phyloP scores from a whole-genome alignment of 192 early-diverging fungal genomes.

The Coemansia sp. region DNA sequence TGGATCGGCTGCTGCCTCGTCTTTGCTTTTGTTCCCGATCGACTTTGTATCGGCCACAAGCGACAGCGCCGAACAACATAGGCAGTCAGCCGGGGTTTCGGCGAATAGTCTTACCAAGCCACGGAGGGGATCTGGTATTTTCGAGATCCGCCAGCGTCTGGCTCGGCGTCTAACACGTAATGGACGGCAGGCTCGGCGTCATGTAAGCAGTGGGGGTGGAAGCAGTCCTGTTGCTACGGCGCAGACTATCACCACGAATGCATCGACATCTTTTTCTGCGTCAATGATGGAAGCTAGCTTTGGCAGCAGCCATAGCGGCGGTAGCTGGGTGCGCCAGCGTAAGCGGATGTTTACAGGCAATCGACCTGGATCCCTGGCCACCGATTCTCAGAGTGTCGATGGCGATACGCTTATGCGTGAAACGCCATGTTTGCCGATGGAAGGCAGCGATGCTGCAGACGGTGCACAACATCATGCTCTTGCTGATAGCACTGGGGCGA shows the following conservation, averaged over 20 bases:
- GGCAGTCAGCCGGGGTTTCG: background rate
- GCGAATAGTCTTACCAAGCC: background rate
- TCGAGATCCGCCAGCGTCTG: constrained; percentile 2
- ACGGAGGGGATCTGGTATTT: constrained; percentile 1
- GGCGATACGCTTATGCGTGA: too few species aligned
- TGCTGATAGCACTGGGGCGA: too few species aligned
- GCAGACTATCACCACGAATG: background rate
- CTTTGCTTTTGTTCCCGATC: constrained; percentile 4
- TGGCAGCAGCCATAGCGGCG: background rate
- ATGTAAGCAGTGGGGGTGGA: background rate
- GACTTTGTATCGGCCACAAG: background rate
- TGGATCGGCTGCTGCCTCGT: background rate
- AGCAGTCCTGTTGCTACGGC: background rate
- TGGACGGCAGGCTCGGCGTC: background rate
- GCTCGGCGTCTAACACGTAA: background rate
- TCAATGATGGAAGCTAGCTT: background rate
- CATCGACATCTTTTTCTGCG: background rate
- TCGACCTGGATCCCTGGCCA: background rate
- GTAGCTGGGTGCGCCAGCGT: background rate
- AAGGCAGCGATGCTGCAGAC: too few species aligned
- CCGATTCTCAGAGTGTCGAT: too few species aligned
- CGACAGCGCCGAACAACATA: background rate
- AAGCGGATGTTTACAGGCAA: background rate
- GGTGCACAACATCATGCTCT: too few species aligned
- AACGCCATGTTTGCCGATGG: too few species aligned